Evolutionary conservation across 345 rosid species (phyloP).

Genomic region (Moricandia moricandioides): DNA sequence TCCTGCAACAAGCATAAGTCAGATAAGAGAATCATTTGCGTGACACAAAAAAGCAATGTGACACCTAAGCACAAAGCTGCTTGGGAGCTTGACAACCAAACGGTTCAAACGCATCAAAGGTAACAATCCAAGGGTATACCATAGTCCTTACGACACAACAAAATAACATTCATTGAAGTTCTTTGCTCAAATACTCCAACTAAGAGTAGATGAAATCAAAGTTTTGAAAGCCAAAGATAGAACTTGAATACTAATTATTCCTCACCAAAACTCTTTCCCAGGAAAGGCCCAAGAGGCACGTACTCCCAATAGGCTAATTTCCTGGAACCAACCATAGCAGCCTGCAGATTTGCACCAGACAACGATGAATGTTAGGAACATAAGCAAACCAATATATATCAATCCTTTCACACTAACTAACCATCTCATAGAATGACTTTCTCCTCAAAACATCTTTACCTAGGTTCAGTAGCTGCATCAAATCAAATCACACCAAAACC

Average conservation of each 20-base stretch:
- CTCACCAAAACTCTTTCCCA: constrained; percentile 95
- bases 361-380: background rate
- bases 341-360: constrained; percentile 41
- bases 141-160: constrained; percentile 63
- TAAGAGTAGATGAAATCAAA: background rate
- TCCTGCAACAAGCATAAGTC: constrained; percentile 50
- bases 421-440: constrained; percentile 70
- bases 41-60: background rate
- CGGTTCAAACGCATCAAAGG: constrained; percentile 88
- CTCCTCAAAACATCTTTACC: constrained; percentile 61
- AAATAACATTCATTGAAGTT: constrained; percentile 10
- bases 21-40: background rate
- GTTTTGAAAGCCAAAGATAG: background rate
- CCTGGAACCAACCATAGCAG: too few relatives aligned
- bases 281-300: constrained; percentile 94
- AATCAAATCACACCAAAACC: constrained; percentile 28
- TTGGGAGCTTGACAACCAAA: constrained; percentile 78
- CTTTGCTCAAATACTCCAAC: background rate
- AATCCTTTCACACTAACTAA: constrained; percentile 35
- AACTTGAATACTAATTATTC: background rate
- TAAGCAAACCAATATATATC: too few relatives aligned
- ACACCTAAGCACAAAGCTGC: constrained; percentile 51
- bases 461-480: constrained; percentile 65
- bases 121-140: constrained; percentile 96
- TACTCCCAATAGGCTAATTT: too few relatives aligned